These are phyloP conservation scores for Lithohypha guttulata DNA, from an alignment of 2,329 filamentous ascomycete genomes.

Conservation along the genomic window DNA sequence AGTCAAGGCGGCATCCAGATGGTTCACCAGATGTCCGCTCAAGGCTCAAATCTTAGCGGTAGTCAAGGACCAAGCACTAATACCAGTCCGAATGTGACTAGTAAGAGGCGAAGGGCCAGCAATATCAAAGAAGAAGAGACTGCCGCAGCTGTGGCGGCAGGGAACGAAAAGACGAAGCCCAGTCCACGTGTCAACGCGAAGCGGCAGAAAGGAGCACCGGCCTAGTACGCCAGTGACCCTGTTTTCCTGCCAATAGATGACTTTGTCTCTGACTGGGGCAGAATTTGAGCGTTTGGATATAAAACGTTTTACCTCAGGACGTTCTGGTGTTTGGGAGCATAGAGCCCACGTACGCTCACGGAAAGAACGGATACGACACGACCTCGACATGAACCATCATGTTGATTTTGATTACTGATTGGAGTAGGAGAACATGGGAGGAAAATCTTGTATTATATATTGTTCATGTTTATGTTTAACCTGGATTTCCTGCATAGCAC, in stretches of 20 bases:
- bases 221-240: background rate
- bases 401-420: background rate
- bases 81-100: conserved; percentile 50
- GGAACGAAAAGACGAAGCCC: conserved; percentile 35
- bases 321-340: background rate
- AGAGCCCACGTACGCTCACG: no score
- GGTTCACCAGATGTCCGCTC: conserved; percentile 47
- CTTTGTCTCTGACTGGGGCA: no score
- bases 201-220: conserved; percentile 32
- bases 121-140: conserved; percentile 47
- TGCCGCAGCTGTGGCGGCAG: conserved; percentile 44
- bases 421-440: background rate
- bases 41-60: conserved; percentile 43
- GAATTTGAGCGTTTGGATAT: conserved; percentile 1
- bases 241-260: no score
- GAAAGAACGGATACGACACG: background rate
- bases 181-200: conserved; percentile 39
- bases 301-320: background rate
- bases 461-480: conserved; percentile 1
- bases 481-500: no score
- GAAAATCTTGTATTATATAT: conserved; percentile 7
- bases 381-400: background rate
- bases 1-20: conserved; percentile 41
- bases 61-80: conserved; percentile 45
- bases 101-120: conserved; percentile 48